Evolutionary conservation across 2,329 filamentous ascomycete genomes (phyloP).

Genomic region (Tolypocladium inflatum): DNA sequence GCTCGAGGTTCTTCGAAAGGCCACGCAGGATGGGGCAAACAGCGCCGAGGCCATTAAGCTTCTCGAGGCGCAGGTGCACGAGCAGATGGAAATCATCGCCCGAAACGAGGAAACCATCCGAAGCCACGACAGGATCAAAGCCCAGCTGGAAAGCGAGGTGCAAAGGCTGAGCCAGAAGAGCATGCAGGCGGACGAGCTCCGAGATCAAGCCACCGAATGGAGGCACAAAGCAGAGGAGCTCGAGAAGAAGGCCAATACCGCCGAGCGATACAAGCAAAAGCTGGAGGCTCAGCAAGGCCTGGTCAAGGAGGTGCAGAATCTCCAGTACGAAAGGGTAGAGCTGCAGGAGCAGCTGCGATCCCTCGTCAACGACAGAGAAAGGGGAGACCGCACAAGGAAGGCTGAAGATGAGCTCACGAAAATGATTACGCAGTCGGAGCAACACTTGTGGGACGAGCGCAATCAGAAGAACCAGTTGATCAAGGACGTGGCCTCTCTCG

Average conservation of each 20-base stretch:
- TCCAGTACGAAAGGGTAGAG: constrained; percentile 46
- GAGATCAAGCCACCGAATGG: constrained; percentile 51
- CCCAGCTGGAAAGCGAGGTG: constrained; percentile 50
- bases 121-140: constrained; percentile 22
- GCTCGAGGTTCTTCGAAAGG: constrained; percentile 37
- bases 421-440: constrained; percentile 31
- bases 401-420: constrained; percentile 30
- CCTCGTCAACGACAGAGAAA: constrained; percentile 25
- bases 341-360: constrained; percentile 36
- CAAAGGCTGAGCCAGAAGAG: constrained; percentile 34
- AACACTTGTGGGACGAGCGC: constrained; percentile 31
- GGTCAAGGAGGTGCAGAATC: constrained; percentile 44
- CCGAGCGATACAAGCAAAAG: constrained; percentile 54
- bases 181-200: constrained; percentile 39
- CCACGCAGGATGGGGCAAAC: constrained; percentile 42
- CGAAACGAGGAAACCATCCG: constrained; percentile 47
- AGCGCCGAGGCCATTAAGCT: constrained; percentile 42
- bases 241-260: constrained; percentile 52
- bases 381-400: constrained; percentile 21
- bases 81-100: constrained; percentile 64
- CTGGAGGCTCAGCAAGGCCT: constrained; percentile 46
- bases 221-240: constrained; percentile 49
- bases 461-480: constrained; percentile 37
- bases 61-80: constrained; percentile 47
- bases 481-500: constrained; percentile 32